Evolutionary conservation across 192 early-diverging fungal species (phyloP), one percentile per base, ranked within the genome.

Genomic region (Pilaira anomala): DNA sequence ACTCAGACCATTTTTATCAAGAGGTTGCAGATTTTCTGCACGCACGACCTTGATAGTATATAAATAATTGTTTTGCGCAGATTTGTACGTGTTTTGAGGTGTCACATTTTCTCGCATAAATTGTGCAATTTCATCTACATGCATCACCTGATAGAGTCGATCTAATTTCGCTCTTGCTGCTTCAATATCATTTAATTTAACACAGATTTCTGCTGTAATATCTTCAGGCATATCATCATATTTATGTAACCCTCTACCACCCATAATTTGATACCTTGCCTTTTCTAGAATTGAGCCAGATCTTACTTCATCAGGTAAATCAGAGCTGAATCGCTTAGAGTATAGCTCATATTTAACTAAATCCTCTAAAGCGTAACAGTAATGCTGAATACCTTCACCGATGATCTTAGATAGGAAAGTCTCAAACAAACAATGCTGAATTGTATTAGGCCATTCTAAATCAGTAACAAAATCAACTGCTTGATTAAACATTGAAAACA

Each of bases 401-500:
- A 87, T 78, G 24, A 80, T 42, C 25, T 61, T 87, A 50, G 91
- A 85, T 60, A 93, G 82, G 30, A 71, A 77, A 12, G 83, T 83
- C 42, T 85, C 75, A 55, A 93, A 82, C 3, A 75, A 68, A 33
- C 89, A 85, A 39, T 77, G 65, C 57, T 87, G 83, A 26, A 69
- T 68, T 14, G 82, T 73, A 50, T 90, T 80, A 9, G 78, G 80
- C 80, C 82, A 90, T 29, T 84, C 74, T 41, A 94, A 63, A 61
- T 81, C 76, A 29, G 83, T 80, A 21, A 93, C 68, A 65, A 88
- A 93, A n/a, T 83, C 80, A 48, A 92, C 61, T 8, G 87, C 85
- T 58, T 82, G 81, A 60, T 91, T 80, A 74, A 92, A 92, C 59
- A 83, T 84, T 5, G 82, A 80, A 67, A 93, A 94, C n/a, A 94